These are phyloP conservation scores for Aspergillus incahuasiensis DNA, from an alignment of 495 filamentous ascomycete genomes.

Conservation along the genomic window DNA sequence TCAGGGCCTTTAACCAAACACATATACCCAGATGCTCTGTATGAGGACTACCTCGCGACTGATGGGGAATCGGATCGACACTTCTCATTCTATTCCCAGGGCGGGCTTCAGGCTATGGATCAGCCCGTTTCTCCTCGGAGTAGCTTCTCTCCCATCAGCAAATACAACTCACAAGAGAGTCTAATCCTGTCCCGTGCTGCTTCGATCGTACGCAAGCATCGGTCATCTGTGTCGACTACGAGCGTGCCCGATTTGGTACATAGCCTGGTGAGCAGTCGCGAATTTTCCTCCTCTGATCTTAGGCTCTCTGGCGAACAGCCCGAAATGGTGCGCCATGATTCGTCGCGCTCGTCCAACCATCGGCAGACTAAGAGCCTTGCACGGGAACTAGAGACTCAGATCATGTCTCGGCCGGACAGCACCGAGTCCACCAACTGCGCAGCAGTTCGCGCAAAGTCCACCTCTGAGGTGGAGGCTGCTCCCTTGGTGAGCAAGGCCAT, in stretches of 20 bases:
- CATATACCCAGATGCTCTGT: constrained; percentile 40
- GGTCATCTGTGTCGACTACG: constrained; percentile 51
- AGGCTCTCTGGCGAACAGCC: constrained; percentile 26
- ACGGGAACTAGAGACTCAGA: constrained; percentile 25
- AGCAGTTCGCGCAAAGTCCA: constrained; percentile 35
- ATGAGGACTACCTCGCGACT: constrained; percentile 44
- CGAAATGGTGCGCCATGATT: constrained; percentile 20
- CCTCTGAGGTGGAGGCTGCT: constrained; percentile 27
- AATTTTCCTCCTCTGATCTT: constrained; percentile 35
- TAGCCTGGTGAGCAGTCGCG: constrained; percentile 44
- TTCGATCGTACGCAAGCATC: constrained; percentile 49
- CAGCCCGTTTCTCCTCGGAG: constrained; percentile 43
- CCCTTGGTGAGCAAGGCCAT: constrained; percentile 7
- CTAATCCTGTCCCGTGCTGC: constrained; percentile 46
- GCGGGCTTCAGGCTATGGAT: constrained; percentile 35
- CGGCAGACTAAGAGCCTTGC: constrained; percentile 42
- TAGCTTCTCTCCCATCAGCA: constrained; percentile 54
- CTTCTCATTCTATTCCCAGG: constrained; percentile 37
- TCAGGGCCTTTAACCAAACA: constrained; percentile 30
- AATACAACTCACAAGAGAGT: constrained; percentile 55
- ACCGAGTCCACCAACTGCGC: constrained; percentile 20
- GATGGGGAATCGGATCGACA: constrained; percentile 45
- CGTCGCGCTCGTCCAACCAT: constrained; percentile 26
- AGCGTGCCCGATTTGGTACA: constrained; percentile 55
- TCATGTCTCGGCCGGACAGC: constrained; percentile 26